Evolutionary conservation across 139 green algal species (phyloP).

Genomic region (Asterochloris sp.): DNA sequence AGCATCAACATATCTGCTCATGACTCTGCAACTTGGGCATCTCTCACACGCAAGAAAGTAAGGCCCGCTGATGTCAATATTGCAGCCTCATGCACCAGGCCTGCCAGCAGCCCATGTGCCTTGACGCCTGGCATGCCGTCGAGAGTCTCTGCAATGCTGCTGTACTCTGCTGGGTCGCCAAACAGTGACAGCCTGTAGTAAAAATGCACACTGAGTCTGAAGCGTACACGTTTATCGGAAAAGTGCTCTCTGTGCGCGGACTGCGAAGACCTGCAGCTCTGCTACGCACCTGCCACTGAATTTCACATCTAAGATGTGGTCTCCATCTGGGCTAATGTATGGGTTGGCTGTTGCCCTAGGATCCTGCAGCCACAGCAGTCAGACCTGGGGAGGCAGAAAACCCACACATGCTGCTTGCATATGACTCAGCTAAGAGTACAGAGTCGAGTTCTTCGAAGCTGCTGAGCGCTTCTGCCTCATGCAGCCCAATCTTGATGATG

Average conservation of each 20-base stretch:
- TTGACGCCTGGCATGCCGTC: neutral
- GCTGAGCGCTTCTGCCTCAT: neutral
- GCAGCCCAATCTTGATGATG: neutral
- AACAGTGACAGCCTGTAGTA: slow-evolving; percentile 49
- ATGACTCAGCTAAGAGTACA: neutral
- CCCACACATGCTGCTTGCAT: neutral
- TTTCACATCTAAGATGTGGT: slow-evolving; percentile 41
- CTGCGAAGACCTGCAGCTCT: neutral
- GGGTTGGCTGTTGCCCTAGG: slow-evolving; percentile 34
- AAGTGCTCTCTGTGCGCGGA: neutral
- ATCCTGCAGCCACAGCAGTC: slow-evolving; percentile 9
- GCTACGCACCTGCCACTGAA: slow-evolving; percentile 27
- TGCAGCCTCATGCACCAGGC: slow-evolving; percentile 1
- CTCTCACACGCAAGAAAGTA: too few species aligned
- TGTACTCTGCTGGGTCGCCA: slow-evolving; percentile 43
- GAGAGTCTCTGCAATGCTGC: neutral
- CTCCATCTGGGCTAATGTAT: slow-evolving; percentile 27
- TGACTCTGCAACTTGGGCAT: too few species aligned
- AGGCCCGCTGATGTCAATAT: neutral
- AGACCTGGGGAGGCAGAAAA: slow-evolving; percentile 11
- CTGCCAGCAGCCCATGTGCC: slow-evolving; percentile 5
- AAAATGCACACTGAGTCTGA: neutral
- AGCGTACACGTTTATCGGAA: neutral
- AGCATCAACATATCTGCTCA: too few species aligned
- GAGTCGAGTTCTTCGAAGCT: too few species aligned